Conservation (phyloP, 169 alveolate species). For the Cyclospora cayetanensis region DNA sequence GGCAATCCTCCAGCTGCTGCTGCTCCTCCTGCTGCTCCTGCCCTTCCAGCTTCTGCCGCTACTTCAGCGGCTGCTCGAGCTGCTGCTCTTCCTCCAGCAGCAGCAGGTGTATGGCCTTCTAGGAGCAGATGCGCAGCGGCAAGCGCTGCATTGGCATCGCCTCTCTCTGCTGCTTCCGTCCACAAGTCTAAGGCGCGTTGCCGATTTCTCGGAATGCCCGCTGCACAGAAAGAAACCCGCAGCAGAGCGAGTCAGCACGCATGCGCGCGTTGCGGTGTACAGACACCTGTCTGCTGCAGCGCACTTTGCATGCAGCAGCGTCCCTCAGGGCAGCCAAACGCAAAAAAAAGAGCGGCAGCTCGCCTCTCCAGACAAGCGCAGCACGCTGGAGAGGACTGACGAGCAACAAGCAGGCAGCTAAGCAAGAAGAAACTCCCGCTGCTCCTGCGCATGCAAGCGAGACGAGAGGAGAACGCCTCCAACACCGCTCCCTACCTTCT, state of each 20-base stretch:
- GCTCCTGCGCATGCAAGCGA: too few species aligned
- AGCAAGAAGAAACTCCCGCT: not conserved
- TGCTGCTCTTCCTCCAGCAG: slow-evolving; percentile 43
- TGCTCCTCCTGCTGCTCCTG: not conserved
- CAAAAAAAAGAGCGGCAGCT: not conserved
- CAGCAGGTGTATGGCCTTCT: slow-evolving; percentile 66
- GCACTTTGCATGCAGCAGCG: too few species aligned
- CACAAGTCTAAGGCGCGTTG: slow-evolving; percentile 75
- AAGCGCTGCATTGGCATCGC: slow-evolving; percentile 77
- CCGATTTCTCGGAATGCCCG: slow-evolving; percentile 77
- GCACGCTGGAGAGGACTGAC: too few species aligned
- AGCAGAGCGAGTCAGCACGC: not conserved
- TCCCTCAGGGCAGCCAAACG: too few species aligned
- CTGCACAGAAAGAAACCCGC: slow-evolving; percentile 36
- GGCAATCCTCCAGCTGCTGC: not conserved
- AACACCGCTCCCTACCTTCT: slow-evolving; percentile 62
- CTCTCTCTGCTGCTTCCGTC: slow-evolving; percentile 75
- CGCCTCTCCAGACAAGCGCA: not conserved
- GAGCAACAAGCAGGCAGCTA: not conserved
- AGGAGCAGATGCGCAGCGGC: slow-evolving; percentile 74
- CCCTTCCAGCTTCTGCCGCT: not conserved
- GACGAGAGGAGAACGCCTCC: too few species aligned
- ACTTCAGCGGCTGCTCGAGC: not conserved
- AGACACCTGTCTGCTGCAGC: too few species aligned
- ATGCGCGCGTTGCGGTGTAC: too few species aligned